phyloP scores from a whole-genome alignment of 2,329 filamentous ascomycete species.

The Pseudogymnoascus sp. region DNA sequence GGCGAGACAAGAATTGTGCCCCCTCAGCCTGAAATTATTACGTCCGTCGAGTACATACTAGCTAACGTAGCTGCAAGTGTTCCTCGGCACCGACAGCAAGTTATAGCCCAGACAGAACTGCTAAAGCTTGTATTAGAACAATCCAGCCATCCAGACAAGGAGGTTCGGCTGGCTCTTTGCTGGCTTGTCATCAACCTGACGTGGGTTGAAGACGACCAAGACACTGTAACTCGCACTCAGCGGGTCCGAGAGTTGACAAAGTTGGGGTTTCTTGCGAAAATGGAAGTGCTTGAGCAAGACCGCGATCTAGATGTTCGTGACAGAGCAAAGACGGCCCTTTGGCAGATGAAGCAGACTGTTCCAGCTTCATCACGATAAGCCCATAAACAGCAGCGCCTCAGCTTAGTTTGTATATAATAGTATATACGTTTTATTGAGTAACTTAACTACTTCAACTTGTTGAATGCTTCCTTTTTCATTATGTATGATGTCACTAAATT shows the following conservation, averaged over 20 bases:
- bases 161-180: conserved; percentile 69
- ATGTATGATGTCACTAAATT: neutral
- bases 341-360: conserved; percentile 48
- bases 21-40: conserved; percentile 61
- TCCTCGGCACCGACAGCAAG: conserved; percentile 65
- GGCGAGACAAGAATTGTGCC: conserved; percentile 44
- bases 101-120: conserved; percentile 68
- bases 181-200: conserved; percentile 82
- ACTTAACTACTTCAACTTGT: neutral
- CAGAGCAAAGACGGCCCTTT: conserved; percentile 68
- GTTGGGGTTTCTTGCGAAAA: conserved; percentile 60
- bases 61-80: conserved; percentile 81
- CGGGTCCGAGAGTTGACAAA: conserved; percentile 61
- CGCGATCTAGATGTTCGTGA: conserved; percentile 74
- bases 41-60: conserved; percentile 70
- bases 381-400: neutral
- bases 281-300: conserved; percentile 58
- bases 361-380: neutral
- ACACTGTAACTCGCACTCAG: conserved; percentile 54
- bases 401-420: neutral
- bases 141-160: conserved; percentile 61
- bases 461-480: neutral
- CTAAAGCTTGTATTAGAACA: conserved; percentile 65
- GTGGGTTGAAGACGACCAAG: conserved; percentile 66
- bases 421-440: conserved; percentile 2